Evolutionary conservation across 495 filamentous ascomycete species (phyloP).

Genomic region (Saxispiralis lemnorum): DNA sequence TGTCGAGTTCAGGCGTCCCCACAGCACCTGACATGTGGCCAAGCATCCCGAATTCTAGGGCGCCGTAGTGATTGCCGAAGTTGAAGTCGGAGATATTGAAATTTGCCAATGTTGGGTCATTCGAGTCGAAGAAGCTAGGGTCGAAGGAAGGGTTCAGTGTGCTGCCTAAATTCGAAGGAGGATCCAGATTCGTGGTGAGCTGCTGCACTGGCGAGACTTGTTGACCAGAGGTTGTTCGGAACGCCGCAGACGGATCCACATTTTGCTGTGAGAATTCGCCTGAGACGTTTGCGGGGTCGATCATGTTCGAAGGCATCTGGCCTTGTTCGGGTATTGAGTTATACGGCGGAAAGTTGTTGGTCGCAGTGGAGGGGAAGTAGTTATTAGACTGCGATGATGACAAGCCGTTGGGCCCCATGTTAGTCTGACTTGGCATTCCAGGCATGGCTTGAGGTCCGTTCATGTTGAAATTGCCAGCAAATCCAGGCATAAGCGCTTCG

Average conservation of each 20-base stretch:
- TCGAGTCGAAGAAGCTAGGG: conserved; percentile 53
- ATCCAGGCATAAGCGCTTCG: conserved; percentile 49
- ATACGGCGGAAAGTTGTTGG: conserved; percentile 2
- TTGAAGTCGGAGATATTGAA: conserved; percentile 86
- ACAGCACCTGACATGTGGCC: conserved; percentile 80
- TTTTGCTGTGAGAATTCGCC: conserved; percentile 17
- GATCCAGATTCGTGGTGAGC: conserved; percentile 19
- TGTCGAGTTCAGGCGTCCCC: conserved; percentile 49
- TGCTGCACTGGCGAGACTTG: conserved; percentile 25
- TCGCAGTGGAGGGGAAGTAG: conserved; percentile 13
- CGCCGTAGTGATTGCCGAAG: conserved; percentile 89
- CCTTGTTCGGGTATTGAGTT: neutral
- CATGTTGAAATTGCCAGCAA: conserved; percentile 31
- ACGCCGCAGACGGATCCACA: conserved; percentile 19
- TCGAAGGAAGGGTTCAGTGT: conserved; percentile 7
- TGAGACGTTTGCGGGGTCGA: conserved; percentile 12
- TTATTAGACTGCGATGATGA: conserved; percentile 12
- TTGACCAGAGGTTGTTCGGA: conserved; percentile 15
- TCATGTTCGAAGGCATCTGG: conserved; percentile 4
- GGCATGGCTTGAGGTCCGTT: conserved; percentile 15
- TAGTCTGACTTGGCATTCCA: neutral
- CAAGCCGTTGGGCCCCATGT: neutral
- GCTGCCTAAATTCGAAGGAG: neutral
- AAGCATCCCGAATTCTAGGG: conserved; percentile 83
- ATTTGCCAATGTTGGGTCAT: conserved; percentile 78